A percentile compares a stretch with the other conserved stretches of the same genome.
phyloP scores from a whole-genome alignment of 2,329 filamentous ascomycete genomes.

The Sporothrix globosa region DNA sequence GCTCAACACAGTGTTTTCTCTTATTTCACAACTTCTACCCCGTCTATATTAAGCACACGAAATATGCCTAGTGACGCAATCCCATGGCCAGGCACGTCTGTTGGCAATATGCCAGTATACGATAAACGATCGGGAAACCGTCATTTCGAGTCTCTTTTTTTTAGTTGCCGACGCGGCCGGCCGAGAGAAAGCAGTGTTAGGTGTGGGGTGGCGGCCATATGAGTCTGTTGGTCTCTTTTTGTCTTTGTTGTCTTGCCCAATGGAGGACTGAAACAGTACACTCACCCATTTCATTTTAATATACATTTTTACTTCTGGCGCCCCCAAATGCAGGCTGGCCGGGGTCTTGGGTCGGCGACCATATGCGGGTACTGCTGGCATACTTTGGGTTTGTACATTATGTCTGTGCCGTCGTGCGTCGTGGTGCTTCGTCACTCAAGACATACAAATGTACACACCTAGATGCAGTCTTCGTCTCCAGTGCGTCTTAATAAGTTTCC shows the following conservation, averaged over 20 bases:
- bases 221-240: neutral
- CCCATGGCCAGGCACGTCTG: neutral
- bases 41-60: neutral
- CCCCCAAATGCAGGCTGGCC: neutral
- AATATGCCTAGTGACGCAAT: conserved; percentile 25
- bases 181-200: neutral
- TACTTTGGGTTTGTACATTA: conserved; percentile 16
- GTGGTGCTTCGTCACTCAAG: conserved; percentile 7
- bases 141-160: neutral
- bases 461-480: neutral
- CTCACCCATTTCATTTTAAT: neutral
- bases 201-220: neutral
- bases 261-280: conserved; percentile 1
- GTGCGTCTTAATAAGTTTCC: neutral
- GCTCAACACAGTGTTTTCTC: neutral
- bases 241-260: neutral
- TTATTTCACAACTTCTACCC: neutral
- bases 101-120: conserved; percentile 18
- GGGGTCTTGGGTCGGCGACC: conserved; percentile 29
- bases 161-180: conserved; percentile 15
- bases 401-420: neutral
- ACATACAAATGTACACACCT: neutral
- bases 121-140: neutral
- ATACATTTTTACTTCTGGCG: neutral
- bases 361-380: conserved; percentile 25